Evolutionary conservation across 2,329 filamentous ascomycete species (phyloP).

Genomic region (Paraphaeosphaeria sporulosa): DNA sequence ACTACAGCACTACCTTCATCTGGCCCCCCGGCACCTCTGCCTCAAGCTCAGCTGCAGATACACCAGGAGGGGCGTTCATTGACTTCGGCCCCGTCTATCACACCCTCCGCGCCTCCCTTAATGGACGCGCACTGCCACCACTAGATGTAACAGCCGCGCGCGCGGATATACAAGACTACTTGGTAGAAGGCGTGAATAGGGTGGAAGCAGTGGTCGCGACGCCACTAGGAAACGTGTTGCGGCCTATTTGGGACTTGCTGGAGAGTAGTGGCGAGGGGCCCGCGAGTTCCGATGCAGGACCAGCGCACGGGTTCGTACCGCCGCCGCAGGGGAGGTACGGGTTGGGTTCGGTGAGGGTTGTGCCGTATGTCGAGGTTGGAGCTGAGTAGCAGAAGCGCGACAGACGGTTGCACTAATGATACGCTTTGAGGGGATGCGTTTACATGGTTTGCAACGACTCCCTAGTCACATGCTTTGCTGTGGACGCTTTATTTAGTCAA

Average conservation of each 20-base stretch:
- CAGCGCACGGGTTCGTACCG: constrained; percentile 13
- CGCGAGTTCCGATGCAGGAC: constrained; percentile 22
- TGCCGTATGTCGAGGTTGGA: constrained; percentile 9
- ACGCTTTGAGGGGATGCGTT: neutral
- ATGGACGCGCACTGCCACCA: constrained; percentile 38
- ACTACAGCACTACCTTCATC: constrained; percentile 44
- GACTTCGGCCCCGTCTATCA: constrained; percentile 37
- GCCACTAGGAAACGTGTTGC: constrained; percentile 36
- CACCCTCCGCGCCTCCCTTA: constrained; percentile 38
- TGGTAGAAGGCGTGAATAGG: constrained; percentile 34
- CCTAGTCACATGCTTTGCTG: no score
- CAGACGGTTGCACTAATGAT: neutral
- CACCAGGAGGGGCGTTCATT: constrained; percentile 29
- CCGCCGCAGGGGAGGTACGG: constrained; percentile 22
- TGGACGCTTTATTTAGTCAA: no score
- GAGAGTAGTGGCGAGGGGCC: constrained; percentile 21
- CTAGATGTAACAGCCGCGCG: constrained; percentile 38
- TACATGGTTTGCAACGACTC: no score
- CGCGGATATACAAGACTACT: constrained; percentile 32
- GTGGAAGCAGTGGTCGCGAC: constrained; percentile 41
- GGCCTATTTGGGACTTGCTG: constrained; percentile 20
- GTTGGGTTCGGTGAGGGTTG: constrained; percentile 12
- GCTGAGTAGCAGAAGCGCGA: no score
- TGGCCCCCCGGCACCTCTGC: constrained; percentile 23
- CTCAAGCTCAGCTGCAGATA: neutral